These are phyloP conservation scores for Rhytidhysteron rufulum DNA, from an alignment of 2,329 filamentous ascomycete genomes.

Conservation along the genomic window DNA sequence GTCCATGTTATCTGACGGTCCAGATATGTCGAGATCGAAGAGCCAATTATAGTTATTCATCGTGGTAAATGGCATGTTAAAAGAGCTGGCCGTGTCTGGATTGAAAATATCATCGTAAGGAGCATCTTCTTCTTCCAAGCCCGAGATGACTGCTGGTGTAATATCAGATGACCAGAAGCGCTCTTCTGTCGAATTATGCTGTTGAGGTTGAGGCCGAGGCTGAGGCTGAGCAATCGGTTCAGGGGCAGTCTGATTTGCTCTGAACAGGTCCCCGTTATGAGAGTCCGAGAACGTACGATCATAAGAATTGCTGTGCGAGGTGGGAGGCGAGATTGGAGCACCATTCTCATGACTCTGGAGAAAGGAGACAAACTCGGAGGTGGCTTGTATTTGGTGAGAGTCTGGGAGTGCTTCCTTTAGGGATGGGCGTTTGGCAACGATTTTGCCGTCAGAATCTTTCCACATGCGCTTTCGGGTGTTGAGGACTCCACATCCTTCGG, in stretches of 20 bases:
- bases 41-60: slow-evolving; percentile 62
- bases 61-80: slow-evolving; percentile 63
- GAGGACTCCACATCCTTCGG: slow-evolving; percentile 47
- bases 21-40: slow-evolving; percentile 47
- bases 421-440: slow-evolving; percentile 45
- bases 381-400: slow-evolving; percentile 7
- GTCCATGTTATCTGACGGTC: slow-evolving; percentile 10
- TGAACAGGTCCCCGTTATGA: slow-evolving; percentile 19
- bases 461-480: slow-evolving; percentile 56
- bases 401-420: slow-evolving; percentile 10
- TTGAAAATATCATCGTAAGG: slow-evolving; percentile 55
- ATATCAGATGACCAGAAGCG: slow-evolving; percentile 30
- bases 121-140: slow-evolving; percentile 26
- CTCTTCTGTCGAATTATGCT: slow-evolving; percentile 20
- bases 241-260: slow-evolving; percentile 5
- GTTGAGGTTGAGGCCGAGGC: slow-evolving; percentile 16
- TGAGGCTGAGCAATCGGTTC: slow-evolving; percentile 12
- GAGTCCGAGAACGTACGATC: slow-evolving; percentile 23
- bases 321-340: slow-evolving; percentile 32
- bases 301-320: slow-evolving; percentile 25
- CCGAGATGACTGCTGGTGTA: slow-evolving; percentile 22
- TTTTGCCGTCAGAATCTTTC: slow-evolving; percentile 52
- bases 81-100: slow-evolving; percentile 60
- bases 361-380: slow-evolving; percentile 19
- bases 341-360: slow-evolving; percentile 13